Evolutionary conservation across 768 basidiomycete genomes (phyloP), one percentile per base, ranked within the genome.

Genomic region (Nevesoporus exiguus): DNA sequence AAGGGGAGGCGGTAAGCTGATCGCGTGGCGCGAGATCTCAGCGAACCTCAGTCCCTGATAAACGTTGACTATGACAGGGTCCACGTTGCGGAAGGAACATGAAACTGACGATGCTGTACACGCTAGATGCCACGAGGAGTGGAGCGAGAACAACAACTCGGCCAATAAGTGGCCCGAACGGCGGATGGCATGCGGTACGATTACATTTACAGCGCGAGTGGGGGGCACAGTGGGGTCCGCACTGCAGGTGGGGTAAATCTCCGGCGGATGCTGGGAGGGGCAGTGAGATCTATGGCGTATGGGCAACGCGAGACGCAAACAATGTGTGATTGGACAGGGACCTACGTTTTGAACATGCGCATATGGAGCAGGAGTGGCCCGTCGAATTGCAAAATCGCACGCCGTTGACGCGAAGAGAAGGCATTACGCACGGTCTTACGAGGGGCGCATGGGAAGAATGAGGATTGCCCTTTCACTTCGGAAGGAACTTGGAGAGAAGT

Each of bases 11-110:
- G 24, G 19, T 7, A 22, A 43, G 31, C 27, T 30, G 51, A 61
- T 66, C 54, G 49, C 33, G 36, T 55, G 55, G 40, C 56, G 59
- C 64, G 44, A 59, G 58, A 64, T 67, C 61, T 60, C 65, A 67
- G 61, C 65, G 62, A 64, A 42, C 41, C 30, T 17, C 41, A 49
- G 55, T 59, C 11, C 58, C 57, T 56, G 66, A 52, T 19, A 30
- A 42, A 42, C 24, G 47, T 36, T 44, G 48, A 45, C 44, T 15
- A 40, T 52, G 25, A 47, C 31, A 42, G 40, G 44, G 34, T 11
- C 50, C 54, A 60, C 36, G 55, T 47, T 47, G 40, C 37, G 51
- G 55, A 51, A 62, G 53, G 54, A 54, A n/a, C 60, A 59, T 48
- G 29, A 30, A 24, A 41, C 14, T 24, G 52, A 51, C 45, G 19